Conservation (phyloP, 257 asterid genomes). For the Solanum appendiculatum region DNA sequence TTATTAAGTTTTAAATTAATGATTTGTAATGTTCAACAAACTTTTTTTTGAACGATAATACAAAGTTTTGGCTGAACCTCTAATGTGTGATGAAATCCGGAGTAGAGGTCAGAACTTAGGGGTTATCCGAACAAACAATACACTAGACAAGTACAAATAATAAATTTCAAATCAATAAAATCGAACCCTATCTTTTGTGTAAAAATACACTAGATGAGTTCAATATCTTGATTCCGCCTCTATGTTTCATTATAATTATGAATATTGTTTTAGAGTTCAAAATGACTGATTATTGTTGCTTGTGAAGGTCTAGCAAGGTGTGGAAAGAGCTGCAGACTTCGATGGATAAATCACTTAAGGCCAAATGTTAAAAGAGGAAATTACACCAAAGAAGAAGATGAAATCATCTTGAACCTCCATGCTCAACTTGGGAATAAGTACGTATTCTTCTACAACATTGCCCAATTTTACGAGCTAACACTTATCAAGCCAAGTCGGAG, state of each 20-base stretch:
- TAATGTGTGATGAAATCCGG: background rate
- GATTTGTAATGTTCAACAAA: no score
- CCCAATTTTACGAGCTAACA: background rate
- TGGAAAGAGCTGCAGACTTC: constrained; percentile 11
- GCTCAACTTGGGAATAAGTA: constrained; percentile 7
- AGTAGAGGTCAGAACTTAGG: no score
- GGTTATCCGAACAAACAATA: no score
- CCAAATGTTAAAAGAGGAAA: constrained; percentile 5
- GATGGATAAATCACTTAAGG: constrained; percentile 8
- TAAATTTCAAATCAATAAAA: background rate
- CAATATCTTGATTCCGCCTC: background rate
- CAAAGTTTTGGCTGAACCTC: no score
- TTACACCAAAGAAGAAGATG: constrained; percentile 2
- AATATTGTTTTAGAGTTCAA: background rate
- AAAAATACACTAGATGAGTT: background rate
- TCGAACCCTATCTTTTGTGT: background rate
- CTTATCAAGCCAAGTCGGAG: fast-evolving
- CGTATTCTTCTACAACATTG: background rate
- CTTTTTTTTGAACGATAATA: no score
- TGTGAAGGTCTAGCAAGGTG: constrained; percentile 4
- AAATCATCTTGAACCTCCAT: constrained; percentile 1
- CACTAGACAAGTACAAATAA: no score
- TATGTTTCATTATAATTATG: background rate
- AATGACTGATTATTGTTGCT: background rate
- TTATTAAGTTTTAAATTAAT: no score